These are phyloP conservation scores for Phytophthora capsici DNA, from an alignment of 352 stramenopile genomes.

Conservation along the genomic window DNA sequence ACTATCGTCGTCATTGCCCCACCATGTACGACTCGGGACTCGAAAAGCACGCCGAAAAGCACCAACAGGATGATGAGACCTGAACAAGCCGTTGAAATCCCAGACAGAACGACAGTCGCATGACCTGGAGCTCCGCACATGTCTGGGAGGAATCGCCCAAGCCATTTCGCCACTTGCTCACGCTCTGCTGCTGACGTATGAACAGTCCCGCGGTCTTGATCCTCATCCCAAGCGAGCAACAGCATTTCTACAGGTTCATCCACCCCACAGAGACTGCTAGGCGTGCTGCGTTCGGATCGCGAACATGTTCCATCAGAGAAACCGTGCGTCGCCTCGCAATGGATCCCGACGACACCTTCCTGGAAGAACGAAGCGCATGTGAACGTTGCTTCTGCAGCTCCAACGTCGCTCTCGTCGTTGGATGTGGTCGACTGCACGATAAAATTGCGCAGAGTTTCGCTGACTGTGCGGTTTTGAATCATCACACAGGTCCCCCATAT, in stretches of 20 bases:
- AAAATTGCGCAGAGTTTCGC: slow-evolving; percentile 27
- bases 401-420: not conserved
- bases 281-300: slow-evolving; percentile 28
- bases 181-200: slow-evolving; percentile 14
- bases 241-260: slow-evolving; percentile 42
- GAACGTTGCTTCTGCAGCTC: slow-evolving; percentile 37
- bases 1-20: slow-evolving; percentile 34
- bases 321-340: slow-evolving; percentile 34
- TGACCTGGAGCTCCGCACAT: slow-evolving; percentile 47
- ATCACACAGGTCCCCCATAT: slow-evolving; percentile 67
- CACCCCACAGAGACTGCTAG: slow-evolving; percentile 38
- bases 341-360: slow-evolving; percentile 37
- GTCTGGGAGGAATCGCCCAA: slow-evolving; percentile 44
- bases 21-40: slow-evolving; percentile 47
- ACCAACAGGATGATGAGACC: slow-evolving; percentile 37
- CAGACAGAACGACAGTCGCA: slow-evolving; percentile 34
- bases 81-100: slow-evolving; percentile 33
- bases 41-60: slow-evolving; percentile 52
- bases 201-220: slow-evolving; percentile 33
- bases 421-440: slow-evolving; percentile 19
- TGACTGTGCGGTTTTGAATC: slow-evolving; percentile 35
- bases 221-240: slow-evolving; percentile 36
- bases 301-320: slow-evolving; percentile 33
- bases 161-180: slow-evolving; percentile 39
- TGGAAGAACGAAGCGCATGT: slow-evolving; percentile 50